Percentiles rank a stretch among this genome's conserved stretches.
phyloP scores from a whole-genome alignment of 345 rosid genomes.

The Hibiscus tridactylites region DNA sequence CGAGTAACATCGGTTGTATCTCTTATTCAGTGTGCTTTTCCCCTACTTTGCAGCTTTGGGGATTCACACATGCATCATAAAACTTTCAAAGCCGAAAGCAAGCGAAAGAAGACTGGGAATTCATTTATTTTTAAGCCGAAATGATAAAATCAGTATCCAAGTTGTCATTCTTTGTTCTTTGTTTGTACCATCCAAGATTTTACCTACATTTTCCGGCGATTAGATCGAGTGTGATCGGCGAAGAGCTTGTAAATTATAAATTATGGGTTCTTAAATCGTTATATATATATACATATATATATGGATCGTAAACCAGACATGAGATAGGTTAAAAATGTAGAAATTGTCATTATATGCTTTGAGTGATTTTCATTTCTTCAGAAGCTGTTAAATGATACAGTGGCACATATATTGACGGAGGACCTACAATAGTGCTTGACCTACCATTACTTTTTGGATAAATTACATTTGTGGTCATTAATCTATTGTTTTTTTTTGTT shows the following conservation, averaged over 20 bases:
- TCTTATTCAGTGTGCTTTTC: background rate
- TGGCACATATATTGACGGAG: too few relatives aligned
- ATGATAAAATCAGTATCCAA: background rate
- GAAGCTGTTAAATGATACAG: too few relatives aligned
- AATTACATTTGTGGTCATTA: too few relatives aligned
- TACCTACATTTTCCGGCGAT: background rate
- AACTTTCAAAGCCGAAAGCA: slow-evolving; percentile 20
- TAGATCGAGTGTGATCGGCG: background rate
- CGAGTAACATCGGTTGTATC: background rate
- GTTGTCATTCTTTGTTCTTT: slow-evolving; percentile 18
- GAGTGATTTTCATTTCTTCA: too few relatives aligned
- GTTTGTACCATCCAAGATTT: background rate
- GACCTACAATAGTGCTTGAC: too few relatives aligned
- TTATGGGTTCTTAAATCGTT: too few relatives aligned
- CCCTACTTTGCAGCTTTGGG: slow-evolving; percentile 61
- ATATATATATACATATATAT: too few relatives aligned
- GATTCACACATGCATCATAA: slow-evolving; percentile 54
- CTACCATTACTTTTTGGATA: too few relatives aligned
- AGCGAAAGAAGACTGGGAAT: background rate
- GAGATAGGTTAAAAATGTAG: too few relatives aligned
- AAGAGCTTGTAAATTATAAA: background rate
- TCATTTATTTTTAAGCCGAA: background rate
- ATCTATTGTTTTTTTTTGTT: too few relatives aligned
- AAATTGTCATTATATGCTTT: too few relatives aligned
- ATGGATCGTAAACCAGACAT: too few relatives aligned